Base-by-base conservation (phyloP, 208 protist genomes). In the Crithidia mellificae region DNA sequence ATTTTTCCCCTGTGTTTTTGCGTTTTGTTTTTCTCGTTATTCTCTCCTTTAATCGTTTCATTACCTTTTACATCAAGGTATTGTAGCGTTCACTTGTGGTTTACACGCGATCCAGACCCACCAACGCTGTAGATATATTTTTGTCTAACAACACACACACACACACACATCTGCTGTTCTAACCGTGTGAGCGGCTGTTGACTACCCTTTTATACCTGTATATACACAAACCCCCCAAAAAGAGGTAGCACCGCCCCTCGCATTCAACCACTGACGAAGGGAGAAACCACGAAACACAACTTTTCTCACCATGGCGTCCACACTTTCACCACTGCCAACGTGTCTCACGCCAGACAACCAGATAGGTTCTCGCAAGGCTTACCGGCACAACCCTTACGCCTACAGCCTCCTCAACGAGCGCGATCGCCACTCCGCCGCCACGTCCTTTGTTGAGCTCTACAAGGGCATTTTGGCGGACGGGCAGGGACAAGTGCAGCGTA, bases 341-440 rank as follows among this genome's bases (percentile, higher is more conserved):
- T 25, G 41, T 24, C 61, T 58, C 47, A 8, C 41, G 3, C 49
- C 15, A n/a, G 39, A 39, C 22, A 6, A 29, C 39, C 29, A 15
- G 51, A n/a, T 50, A 49, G 34, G 32, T 44, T 43, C 53, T n/a
- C 17, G 22, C 54, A 59, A 50, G 38, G 34, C 47, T 25, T 87
- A 74, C 77, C 68, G 70, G 55, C 77, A 87, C 70, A 68, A 88
- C 55, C 78, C 79, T 15, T 88, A 88, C 55, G 74, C 78, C 8
- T 77, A 57, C 55, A 63, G 30, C 20, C 53, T 72, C 27, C 49
- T 88, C 9, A 25, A 54, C 30, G 72, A 63, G 32, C 52, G 71
- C 19, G 72, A 80, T 62, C 63, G 36, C 51, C 29, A 74, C 14
- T 20, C 30, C 1, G 66, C 73, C 7, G 53, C 17, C 2, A 30